phyloP scores from a whole-genome alignment of 495 filamentous ascomycete species.

The Xylaria intraflava region DNA sequence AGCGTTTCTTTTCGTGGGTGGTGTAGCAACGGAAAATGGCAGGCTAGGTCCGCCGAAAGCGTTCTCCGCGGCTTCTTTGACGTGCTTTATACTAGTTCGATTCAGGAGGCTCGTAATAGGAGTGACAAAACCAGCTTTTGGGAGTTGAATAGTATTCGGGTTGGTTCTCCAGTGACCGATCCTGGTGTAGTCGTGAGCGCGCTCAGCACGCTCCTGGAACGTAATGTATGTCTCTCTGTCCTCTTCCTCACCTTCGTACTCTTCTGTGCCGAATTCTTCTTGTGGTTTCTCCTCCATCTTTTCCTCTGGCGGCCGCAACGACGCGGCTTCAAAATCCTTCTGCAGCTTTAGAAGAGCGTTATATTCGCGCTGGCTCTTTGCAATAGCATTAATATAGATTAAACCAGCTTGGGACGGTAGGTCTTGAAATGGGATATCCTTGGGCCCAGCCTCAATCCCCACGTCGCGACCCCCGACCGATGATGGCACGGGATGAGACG shows the following conservation, averaged over 20 bases:
- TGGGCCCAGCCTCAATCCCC: not conserved
- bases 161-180: constrained; percentile 57
- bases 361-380: constrained; percentile 45
- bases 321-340: constrained; percentile 46
- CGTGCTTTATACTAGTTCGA: constrained; percentile 62
- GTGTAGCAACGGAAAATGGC: constrained; percentile 56
- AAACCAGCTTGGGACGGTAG: constrained; percentile 22
- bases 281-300: constrained; percentile 35
- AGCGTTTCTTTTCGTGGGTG: constrained; percentile 28
- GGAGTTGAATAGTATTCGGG: constrained; percentile 66
- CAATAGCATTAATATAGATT: constrained; percentile 35
- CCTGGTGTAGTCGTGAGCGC: constrained; percentile 60
- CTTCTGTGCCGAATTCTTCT: constrained; percentile 26
- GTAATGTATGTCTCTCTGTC: constrained; percentile 28
- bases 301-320: constrained; percentile 40
- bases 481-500: constrained; percentile 6
- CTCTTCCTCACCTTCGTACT: constrained; percentile 24
- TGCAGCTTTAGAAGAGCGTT: constrained; percentile 44
- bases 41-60: constrained; percentile 68
- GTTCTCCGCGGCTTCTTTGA: constrained; percentile 58
- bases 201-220: constrained; percentile 14
- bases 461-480: not conserved
- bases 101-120: constrained; percentile 61
- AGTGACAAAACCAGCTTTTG: constrained; percentile 56
- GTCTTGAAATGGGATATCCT: not conserved